Evolutionary conservation across 345 rosid genomes (phyloP).

Genomic region (Gynandropsis gynandra): DNA sequence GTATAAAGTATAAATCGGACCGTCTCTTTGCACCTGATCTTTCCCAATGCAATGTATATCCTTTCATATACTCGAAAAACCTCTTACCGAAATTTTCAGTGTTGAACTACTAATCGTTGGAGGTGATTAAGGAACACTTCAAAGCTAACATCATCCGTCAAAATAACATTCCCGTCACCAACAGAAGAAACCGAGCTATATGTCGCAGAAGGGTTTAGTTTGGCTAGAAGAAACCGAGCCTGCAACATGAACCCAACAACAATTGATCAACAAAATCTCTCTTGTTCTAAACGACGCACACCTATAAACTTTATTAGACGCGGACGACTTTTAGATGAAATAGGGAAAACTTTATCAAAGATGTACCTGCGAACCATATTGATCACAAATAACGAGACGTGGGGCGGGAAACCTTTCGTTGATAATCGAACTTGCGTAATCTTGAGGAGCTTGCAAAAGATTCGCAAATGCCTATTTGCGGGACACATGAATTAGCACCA

Average conservation of each 20-base stretch:
- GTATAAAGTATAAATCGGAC: too few species aligned
- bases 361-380: conserved; percentile 92
- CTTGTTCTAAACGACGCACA: not conserved
- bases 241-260: conserved; percentile 27
- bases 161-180: conserved; percentile 55
- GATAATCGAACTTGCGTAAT: conserved; percentile 53
- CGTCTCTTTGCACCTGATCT: too few species aligned
- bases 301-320: not conserved
- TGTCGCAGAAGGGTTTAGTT: conserved; percentile 78
- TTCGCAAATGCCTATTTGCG: conserved; percentile 86
- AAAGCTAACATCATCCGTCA: conserved; percentile 92
- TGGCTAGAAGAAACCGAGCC: conserved; percentile 97
- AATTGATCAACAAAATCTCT: not conserved
- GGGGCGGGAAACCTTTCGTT: conserved; percentile 90
- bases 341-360: not conserved
- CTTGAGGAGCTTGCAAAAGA: conserved; percentile 68
- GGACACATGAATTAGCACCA: conserved; percentile 15
- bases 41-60: too few species aligned
- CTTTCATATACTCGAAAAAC: too few species aligned
- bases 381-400: conserved; percentile 88
- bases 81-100: not conserved
- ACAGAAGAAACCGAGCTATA: conserved; percentile 41
- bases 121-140: conserved; percentile 95
- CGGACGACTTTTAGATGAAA: not conserved
- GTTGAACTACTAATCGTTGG: conserved; percentile 73